phyloP scores from a whole-genome alignment of 306 rosid species.

The Fragaria nilgerrensis region DNA sequence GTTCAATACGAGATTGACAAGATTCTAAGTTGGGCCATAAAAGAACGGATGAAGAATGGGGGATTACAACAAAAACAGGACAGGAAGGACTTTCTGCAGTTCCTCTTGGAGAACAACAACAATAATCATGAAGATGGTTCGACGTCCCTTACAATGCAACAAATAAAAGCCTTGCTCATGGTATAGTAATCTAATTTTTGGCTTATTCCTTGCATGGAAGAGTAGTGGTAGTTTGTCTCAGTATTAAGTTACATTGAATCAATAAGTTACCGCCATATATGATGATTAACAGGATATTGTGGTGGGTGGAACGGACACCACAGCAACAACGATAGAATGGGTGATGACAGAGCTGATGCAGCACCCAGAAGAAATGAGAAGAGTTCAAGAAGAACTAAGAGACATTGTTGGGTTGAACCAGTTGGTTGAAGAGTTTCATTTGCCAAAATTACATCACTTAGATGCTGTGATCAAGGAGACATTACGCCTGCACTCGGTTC shows the following conservation, averaged over 20 bases:
- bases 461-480: conserved; percentile 17
- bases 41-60: neutral
- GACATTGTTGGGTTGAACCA: conserved; percentile 13
- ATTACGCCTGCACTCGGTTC: neutral
- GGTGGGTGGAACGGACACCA: conserved; percentile 34
- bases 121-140: neutral
- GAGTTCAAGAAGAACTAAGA: conserved; percentile 10
- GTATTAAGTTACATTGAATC: too few species aligned
- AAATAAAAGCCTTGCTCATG: conserved; percentile 32
- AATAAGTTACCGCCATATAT: too few species aligned
- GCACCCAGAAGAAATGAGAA: conserved; percentile 19
- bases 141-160: conserved; percentile 14
- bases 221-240: too few species aligned
- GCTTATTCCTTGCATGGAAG: neutral
- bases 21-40: conserved; percentile 13
- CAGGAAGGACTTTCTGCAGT: conserved; percentile 14
- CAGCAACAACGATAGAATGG: conserved; percentile 34
- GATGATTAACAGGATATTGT: conserved; percentile 27
- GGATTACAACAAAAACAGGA: neutral
- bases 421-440: conserved; percentile 23
- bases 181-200: conserved; percentile 4
- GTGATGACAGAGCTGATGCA: conserved; percentile 28
- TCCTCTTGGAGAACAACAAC: conserved; percentile 5
- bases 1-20: neutral
- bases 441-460: neutral